These are phyloP conservation scores for Sugiyamaella valdiviana DNA, from an alignment of 805 yeast genomes.

Conservation along the genomic window DNA sequence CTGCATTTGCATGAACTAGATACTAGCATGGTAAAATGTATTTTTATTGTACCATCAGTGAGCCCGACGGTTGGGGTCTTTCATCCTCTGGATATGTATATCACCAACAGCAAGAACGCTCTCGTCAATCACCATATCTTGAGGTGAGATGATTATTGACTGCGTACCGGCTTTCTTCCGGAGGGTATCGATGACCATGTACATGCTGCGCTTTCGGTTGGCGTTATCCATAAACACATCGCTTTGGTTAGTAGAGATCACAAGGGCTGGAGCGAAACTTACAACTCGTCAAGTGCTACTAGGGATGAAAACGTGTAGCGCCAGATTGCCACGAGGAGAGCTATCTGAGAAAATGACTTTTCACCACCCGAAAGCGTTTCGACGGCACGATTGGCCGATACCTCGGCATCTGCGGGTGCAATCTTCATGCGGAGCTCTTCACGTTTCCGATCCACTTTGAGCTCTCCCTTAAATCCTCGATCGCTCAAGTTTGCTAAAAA, in stretches of 20 bases:
- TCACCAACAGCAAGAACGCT: conserved; percentile 55
- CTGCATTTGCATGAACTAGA: neutral
- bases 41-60: no score
- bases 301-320: conserved; percentile 80
- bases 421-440: conserved; percentile 25
- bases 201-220: conserved; percentile 73
- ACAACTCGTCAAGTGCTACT: conserved; percentile 83
- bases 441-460: conserved; percentile 51
- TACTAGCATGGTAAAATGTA: neutral
- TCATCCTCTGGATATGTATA: conserved; percentile 28
- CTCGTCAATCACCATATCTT: conserved; percentile 63
- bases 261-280: neutral
- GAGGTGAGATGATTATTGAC: conserved; percentile 90
- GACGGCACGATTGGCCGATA: neutral
- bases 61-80: conserved; percentile 25
- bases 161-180: conserved; percentile 63
- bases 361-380: conserved; percentile 95
- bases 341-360: conserved; percentile 87
- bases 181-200: conserved; percentile 63
- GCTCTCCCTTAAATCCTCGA: conserved; percentile 68
- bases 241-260: conserved; percentile 7
- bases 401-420: conserved; percentile 15
- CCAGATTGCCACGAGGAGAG: conserved; percentile 87
- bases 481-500: conserved; percentile 36
- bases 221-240: conserved; percentile 97